Conservation (phyloP, 1,284 basidiomycete genomes). For the Cryptococcus hybrid region DNA sequence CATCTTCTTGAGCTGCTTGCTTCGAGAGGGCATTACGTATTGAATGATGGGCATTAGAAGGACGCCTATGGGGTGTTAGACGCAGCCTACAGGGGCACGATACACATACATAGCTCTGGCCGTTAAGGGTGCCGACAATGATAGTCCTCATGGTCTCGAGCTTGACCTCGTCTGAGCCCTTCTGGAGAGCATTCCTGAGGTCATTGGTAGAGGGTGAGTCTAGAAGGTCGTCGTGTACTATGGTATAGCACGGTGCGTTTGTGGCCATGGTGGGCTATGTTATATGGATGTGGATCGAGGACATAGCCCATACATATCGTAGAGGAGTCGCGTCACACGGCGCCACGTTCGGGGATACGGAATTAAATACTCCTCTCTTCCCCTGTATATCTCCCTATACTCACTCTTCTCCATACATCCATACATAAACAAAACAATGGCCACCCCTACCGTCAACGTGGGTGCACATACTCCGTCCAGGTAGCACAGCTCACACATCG, state of each 20-base stretch:
- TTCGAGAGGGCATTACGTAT: conserved; percentile 90
- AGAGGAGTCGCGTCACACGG: background rate
- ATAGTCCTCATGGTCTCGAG: conserved; percentile 95
- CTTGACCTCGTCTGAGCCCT: conserved; percentile 92
- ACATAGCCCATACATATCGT: background rate
- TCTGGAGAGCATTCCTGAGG: conserved; percentile 82
- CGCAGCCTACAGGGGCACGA: background rate
- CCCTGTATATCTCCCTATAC: background rate
- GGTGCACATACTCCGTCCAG: conserved; percentile 9
- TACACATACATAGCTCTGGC: conserved; percentile 65
- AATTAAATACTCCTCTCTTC: background rate
- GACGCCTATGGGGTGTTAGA: conserved; percentile 59
- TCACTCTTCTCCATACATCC: background rate
- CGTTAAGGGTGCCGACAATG: conserved; percentile 93
- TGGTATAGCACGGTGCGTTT: conserved; percentile 68
- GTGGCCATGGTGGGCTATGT: conserved; percentile 42
- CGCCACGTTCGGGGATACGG: background rate
- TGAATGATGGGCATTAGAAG: conserved; percentile 99
- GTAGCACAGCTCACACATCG: background rate
- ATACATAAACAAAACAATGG: conserved; percentile 31
- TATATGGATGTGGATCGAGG: background rate
- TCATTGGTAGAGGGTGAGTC: conserved; percentile 81
- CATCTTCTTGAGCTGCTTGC: conserved; percentile 98
- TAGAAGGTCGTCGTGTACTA: conserved; percentile 70
- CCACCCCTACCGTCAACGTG: conserved; percentile 44